These are phyloP conservation scores for Loxodes magnus DNA, from an alignment of 73 alveolate species.

Conservation along the genomic window DNA sequence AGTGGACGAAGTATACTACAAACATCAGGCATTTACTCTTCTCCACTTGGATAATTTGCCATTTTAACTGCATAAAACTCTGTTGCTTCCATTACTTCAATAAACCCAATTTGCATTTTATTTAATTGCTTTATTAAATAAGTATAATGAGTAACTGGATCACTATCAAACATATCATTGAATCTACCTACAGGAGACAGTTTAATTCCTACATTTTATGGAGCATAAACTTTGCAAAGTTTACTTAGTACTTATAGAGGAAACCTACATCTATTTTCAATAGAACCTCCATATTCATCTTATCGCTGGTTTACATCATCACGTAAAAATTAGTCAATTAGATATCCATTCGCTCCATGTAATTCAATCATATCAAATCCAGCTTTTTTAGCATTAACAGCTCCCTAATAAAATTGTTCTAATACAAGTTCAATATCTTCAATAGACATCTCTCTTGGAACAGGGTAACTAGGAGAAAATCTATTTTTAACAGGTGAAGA, in stretches of 20 bases:
- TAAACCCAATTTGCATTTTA: conserved; percentile 27
- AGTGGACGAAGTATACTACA: conserved; percentile 7
- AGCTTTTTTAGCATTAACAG: conserved; percentile 57
- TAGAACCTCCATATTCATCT: conserved; percentile 67
- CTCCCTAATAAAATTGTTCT: conserved; percentile 40
- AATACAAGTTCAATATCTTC: conserved; percentile 29
- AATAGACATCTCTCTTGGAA: conserved; percentile 15
- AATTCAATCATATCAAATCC: conserved; percentile 69
- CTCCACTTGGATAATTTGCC: conserved; percentile 18
- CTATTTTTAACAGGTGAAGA: conserved; percentile 1
- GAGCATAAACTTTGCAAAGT: conserved; percentile 36
- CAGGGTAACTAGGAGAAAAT: conserved; percentile 7
- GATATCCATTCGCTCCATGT: conserved; percentile 50
- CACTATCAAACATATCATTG: no score
- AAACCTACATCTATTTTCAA: no score
- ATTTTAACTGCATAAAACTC: no score
- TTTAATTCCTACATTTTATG: no score
- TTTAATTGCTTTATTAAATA: conserved; percentile 25
- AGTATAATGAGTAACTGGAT: background rate
- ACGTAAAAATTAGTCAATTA: conserved; percentile 41
- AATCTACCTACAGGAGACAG: background rate
- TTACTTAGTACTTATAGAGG: conserved; percentile 36
- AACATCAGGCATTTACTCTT: conserved; percentile 27
- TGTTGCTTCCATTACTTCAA: conserved; percentile 20
- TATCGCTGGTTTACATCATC: conserved; percentile 36